Evolutionary conservation across 2,329 filamentous ascomycete species (phyloP), one percentile per base, ranked within the genome.

Genomic region (Aspergillus unguis): DNA sequence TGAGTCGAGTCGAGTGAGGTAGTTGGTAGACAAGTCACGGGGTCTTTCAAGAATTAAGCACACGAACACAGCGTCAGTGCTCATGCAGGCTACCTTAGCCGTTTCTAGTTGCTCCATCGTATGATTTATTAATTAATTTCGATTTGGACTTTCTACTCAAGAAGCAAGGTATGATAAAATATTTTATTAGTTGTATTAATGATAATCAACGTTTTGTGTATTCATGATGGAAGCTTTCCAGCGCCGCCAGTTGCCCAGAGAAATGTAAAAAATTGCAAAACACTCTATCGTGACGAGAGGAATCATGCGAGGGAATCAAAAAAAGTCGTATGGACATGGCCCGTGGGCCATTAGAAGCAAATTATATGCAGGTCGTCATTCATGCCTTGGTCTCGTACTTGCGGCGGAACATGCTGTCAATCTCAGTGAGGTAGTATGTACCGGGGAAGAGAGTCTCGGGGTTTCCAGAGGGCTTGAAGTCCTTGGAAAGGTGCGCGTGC

Each of bases 401-500:
- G 65, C 89, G 84, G 77, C 87, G 85, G 85, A 89, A 94, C 87
- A 90, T 90, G 64, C 90, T 87, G 67, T 94, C 88, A 44, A 94
- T 82, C 71, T 86, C 85, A 67, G 83, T 84, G 54, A 94, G 80
- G 77, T 92, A 94, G 78, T 92, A 94, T 25, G 85, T 84, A 54
- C 84, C 86, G 54, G 81, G 74, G 55, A 71, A 69, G 52, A 94
- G 81, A 61, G 82, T 87, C 42, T 87, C 86, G 28, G 79, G 67
- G 48, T 84, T 84, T 53, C 89, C 89, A 65, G 79, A 72, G 56
- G 89, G 89, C 58, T 77, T 83, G 76, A 83, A 94, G 77, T 84
- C 77, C 79, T 92, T 92, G 79, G 91, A 82, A 59, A 92, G 79
- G 71, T 94, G 89, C 50, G 88, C 89, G 74, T 90, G 82, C 76